phyloP scores from a whole-genome alignment of 495 filamentous ascomycete genomes.

The Penicillium desertorum region DNA sequence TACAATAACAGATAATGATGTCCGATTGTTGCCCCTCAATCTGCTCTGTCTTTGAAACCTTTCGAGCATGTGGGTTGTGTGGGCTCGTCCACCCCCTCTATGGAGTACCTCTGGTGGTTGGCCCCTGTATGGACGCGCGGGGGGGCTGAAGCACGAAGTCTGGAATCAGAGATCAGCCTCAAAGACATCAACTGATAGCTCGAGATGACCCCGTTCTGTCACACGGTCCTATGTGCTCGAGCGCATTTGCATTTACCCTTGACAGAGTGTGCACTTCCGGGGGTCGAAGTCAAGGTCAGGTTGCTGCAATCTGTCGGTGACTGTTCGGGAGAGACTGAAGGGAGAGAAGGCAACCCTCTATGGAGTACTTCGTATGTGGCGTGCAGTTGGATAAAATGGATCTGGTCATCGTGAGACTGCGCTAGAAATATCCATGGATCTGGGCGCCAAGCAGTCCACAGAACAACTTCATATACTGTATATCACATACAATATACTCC shows the following conservation, averaged over 20 bases:
- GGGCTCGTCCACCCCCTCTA: constrained; percentile 1
- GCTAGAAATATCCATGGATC: constrained; percentile 8
- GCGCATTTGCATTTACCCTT: constrained; percentile 5
- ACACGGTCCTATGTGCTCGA: constrained; percentile 5
- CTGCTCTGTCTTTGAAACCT: constrained; percentile 1
- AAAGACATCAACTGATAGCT: constrained; percentile 15
- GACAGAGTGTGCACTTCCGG: not conserved
- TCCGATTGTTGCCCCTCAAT: not conserved
- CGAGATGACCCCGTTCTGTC: constrained; percentile 7
- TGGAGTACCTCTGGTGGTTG: not conserved
- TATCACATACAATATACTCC: not conserved
- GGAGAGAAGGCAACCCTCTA: constrained; percentile 5
- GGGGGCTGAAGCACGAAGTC: constrained; percentile 8
- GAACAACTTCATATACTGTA: not conserved
- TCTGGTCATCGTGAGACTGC: not conserved
- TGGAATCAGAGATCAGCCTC: constrained; percentile 12
- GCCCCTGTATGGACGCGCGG: constrained; percentile 6
- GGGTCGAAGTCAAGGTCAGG: not conserved
- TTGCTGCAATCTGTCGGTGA: not conserved
- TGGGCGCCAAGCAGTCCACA: constrained; percentile 1
- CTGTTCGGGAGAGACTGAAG: not conserved
- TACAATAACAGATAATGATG: not conserved
- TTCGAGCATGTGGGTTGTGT: not conserved
- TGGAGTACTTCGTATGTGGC: not conserved
- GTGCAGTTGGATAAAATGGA: not conserved